A percentile compares a stretch with the other conserved stretches of the same genome.
Conservation (phyloP, 345 rosid species). For the Lumnitzera littorea region DNA sequence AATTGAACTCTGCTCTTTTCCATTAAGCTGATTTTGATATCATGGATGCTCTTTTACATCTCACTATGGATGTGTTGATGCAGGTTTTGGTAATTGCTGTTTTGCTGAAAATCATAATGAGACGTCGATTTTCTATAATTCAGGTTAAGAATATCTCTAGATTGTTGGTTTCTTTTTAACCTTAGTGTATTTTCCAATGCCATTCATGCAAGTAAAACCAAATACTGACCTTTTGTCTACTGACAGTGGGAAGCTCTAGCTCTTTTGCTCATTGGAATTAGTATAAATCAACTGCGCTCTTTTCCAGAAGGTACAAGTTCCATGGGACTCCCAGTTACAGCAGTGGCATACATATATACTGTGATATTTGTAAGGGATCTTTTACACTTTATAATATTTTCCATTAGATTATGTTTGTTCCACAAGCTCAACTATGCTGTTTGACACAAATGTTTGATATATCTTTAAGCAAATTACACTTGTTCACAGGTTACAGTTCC, state of each 20-base stretch:
- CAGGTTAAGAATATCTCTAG: slow-evolving; percentile 42
- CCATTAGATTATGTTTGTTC: not conserved
- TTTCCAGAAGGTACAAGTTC: slow-evolving; percentile 74
- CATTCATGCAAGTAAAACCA: not conserved
- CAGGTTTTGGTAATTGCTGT: slow-evolving; percentile 95
- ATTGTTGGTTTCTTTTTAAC: not conserved
- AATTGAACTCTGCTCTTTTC: too few relatives aligned
- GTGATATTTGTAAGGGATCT: slow-evolving; percentile 72
- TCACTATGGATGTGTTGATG: slow-evolving; percentile 5
- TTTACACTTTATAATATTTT: not conserved
- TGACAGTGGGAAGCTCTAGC: slow-evolving; percentile 98
- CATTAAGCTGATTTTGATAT: too few relatives aligned
- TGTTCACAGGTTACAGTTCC: slow-evolving; percentile 42
- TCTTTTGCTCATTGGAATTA: slow-evolving; percentile 81
- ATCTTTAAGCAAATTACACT: not conserved
- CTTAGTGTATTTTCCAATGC: not conserved
- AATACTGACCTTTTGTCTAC: slow-evolving; percentile 1
- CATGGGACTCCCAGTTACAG: slow-evolving; percentile 69
- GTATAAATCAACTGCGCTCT: slow-evolving; percentile 85
- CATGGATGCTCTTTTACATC: too few relatives aligned
- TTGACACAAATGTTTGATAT: not conserved
- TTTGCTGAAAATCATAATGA: slow-evolving; percentile 81
- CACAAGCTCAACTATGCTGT: not conserved
- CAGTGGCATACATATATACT: slow-evolving; percentile 79
- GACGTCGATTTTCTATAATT: slow-evolving; percentile 76